Base-by-base conservation (phyloP, 176 grass and related monocot species). In the Tillandsia leiboldiana region DNA sequence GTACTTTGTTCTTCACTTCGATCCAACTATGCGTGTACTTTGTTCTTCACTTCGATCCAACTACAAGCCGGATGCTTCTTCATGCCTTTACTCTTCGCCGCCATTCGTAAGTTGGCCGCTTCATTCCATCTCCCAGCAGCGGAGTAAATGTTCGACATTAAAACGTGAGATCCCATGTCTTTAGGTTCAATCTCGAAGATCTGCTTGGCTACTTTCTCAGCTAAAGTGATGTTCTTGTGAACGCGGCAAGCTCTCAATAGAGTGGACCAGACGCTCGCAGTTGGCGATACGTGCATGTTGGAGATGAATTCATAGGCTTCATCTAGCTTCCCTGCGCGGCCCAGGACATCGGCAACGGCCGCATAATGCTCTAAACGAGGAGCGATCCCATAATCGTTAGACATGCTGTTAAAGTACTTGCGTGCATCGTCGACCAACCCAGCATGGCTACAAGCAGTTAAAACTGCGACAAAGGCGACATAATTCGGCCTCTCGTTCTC, bases 381-480 rank as follows among this genome's bases (percentile, higher is more conserved):
- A 77, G 49, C 53, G 29, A 85, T 84, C 49, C 84, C 84, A 79
- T 91, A 77, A 14, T 77, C 48, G 10, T 84, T 74, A 28, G 75
- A 77, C 78, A 91, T 87, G 73, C 72, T 84, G 67, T 82, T 76
- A 53, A 91, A 91, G 73, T 82, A 87, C 47, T 84, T 81, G 75
- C 78, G 22, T 12, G 78, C 84, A 11, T 87, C 65, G 49, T 87
- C 88, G 63, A 91, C 81, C 66, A 91, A 77, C 71, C 88, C 88
- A 76, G 84, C 88, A 87, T 91, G 88, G 71, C 88, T 87, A 72
- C 84, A 91, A 18, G 88, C 78, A 76, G 88, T 87, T 49, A 91
- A 76, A 76, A 87, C 69, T 11, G 81, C 88, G 8, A 91, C 24
- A 68, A 91, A 91, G 2, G 84, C 78, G 65, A 91, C 27, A 68